These are phyloP conservation scores for Fusarium drepaniforme DNA, from an alignment of 2,329 filamentous ascomycete species.

Conservation along the genomic window DNA sequence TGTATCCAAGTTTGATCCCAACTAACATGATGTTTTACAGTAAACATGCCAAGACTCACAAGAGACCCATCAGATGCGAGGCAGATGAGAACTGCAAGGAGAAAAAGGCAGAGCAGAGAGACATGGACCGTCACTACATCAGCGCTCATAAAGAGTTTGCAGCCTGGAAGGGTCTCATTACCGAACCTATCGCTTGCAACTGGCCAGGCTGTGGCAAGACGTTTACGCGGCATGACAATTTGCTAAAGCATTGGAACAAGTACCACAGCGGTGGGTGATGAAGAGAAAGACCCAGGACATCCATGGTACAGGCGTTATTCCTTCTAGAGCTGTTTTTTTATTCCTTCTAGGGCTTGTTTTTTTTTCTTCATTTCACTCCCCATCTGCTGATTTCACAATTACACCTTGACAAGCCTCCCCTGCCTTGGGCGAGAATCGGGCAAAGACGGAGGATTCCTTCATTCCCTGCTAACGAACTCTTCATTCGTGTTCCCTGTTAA, in stretches of 20 bases:
- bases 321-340: background rate
- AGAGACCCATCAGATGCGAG: slow-evolving; percentile 36
- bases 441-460: background rate
- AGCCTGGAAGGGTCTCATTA: background rate
- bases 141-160: slow-evolving; percentile 30
- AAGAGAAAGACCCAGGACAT: slow-evolving; percentile 1
- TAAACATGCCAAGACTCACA: slow-evolving; percentile 41
- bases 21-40: slow-evolving; percentile 21
- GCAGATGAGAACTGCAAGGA: slow-evolving; percentile 24
- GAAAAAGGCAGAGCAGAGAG: slow-evolving; percentile 35
- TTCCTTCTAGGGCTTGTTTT: background rate
- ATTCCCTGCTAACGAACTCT: background rate
- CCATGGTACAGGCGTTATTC: background rate
- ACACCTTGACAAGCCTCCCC: slow-evolving; percentile 20
- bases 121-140: slow-evolving; percentile 43
- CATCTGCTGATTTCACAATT: slow-evolving; percentile 22
- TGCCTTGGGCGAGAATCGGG: slow-evolving; percentile 2
- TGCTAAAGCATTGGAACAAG: slow-evolving; percentile 34
- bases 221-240: slow-evolving; percentile 38
- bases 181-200: slow-evolving; percentile 6
- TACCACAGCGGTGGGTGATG: background rate
- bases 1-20: background rate
- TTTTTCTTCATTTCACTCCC: background rate
- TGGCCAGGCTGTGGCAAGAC: slow-evolving; percentile 4
- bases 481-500: slow-evolving; percentile 4